Evolutionary conservation across 139 green algal genomes (phyloP), one percentile per base, ranked within the genome.

Genomic region (Penium margaritaceum): DNA sequence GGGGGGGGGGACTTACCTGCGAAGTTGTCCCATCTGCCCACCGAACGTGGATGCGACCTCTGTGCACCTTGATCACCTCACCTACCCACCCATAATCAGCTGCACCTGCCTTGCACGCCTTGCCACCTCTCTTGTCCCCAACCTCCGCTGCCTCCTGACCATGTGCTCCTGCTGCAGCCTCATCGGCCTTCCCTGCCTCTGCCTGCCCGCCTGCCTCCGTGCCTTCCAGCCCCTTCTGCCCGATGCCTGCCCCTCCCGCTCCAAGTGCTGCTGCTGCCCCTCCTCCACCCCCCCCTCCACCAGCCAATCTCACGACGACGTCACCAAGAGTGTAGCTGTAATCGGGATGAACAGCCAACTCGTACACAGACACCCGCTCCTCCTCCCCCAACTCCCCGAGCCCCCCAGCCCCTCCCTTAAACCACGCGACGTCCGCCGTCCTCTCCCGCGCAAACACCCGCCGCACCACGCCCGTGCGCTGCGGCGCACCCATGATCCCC

Each of bases 351-450:
- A 63, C 72, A 1, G 37, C 33, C 34, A 86, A 70, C 54, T 81
- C 73, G 55, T 86, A 86, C 65, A 86, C 74, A 39, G 38, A 58
- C 30, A 82, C 77, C 37, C 37, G 29, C 71, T 79, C 70, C 27
- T 69, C 57, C 55, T n/a, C 0, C 30, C 55, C 7, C 27, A 24
- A 9, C 7, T 24, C 19, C 51, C 19, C 15, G 30, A 54, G 29
- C 46, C 0, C 51, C 51, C 38, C 30, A 61, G 70, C n/a, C n/a
- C 53, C 9, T 5, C 35, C 70, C 67, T 74, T 29, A 3, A 77
- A 24, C 81, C 81, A 85, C 1, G 24, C 35, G 0, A 85, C 77
- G 0, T 63, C 21, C 19, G 81, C 81, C 3, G 73, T 83, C 7
- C 81, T 54, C 32, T 77, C 47, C 35, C 30, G 37, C 0, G 58